These are phyloP conservation scores for Microdochium trichocladiopsis DNA, from an alignment of 2,329 filamentous ascomycete genomes.

Conservation along the genomic window DNA sequence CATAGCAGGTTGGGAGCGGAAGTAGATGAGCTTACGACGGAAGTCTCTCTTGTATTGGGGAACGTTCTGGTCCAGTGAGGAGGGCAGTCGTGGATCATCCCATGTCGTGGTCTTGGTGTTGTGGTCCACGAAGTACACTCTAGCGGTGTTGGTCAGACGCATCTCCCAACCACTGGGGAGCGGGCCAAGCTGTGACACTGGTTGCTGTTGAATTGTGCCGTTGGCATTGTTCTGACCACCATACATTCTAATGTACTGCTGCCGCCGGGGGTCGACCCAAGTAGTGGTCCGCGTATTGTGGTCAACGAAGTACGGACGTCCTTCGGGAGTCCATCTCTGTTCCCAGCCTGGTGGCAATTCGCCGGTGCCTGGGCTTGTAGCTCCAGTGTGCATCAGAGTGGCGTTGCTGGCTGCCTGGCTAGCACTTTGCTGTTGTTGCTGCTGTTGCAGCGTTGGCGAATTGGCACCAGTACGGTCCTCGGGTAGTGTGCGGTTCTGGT, in stretches of 20 bases:
- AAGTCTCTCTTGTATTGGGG: constrained; percentile 99
- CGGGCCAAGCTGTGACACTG: constrained; percentile 91
- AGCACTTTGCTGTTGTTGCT: constrained; percentile 30
- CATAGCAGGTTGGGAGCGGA: constrained; percentile 94
- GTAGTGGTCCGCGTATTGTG: constrained; percentile 97
- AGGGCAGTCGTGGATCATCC: constrained; percentile 93
- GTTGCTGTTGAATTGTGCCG: constrained; percentile 91
- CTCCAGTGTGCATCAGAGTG: constrained; percentile 91
- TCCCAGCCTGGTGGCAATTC: constrained; percentile 96
- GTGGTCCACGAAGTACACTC: constrained; percentile 98
- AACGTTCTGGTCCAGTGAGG: constrained; percentile 94
- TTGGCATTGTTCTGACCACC: constrained; percentile 77
- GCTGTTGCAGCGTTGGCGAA: constrained; percentile 69
- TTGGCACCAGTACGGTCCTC: constrained; percentile 92
- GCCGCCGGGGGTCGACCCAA: constrained; percentile 94
- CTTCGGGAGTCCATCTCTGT: constrained; percentile 90
- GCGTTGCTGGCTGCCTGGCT: constrained; percentile 41
- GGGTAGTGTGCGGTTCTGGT: constrained; percentile 91
- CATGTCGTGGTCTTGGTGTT: constrained; percentile 99
- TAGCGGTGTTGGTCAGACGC: constrained; percentile 94
- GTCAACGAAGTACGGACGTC: constrained; percentile 93
- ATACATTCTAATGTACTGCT: constrained; percentile 99
- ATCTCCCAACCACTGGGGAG: constrained; percentile 98
- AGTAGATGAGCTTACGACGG: constrained; percentile 95
- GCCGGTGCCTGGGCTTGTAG: constrained; percentile 87